phyloP scores from a whole-genome alignment of 2,329 filamentous ascomycete genomes.

The Stagonosporopsis chrysanthemi region DNA sequence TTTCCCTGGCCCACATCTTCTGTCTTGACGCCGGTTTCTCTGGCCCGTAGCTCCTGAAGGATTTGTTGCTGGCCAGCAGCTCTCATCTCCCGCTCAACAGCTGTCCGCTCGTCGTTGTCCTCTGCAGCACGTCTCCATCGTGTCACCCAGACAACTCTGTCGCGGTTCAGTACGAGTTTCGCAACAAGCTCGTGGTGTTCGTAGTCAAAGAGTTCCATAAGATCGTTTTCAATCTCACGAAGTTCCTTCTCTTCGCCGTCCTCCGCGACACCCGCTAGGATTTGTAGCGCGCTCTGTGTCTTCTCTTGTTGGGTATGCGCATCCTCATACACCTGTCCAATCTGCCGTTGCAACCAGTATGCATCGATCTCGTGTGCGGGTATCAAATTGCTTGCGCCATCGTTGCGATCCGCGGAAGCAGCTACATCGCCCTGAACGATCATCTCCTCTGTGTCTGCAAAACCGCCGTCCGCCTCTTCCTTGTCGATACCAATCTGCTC shows the following conservation, averaged over 20 bases:
- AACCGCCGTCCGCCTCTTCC: constrained; percentile 57
- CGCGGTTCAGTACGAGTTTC: constrained; percentile 87
- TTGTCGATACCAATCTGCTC: constrained; percentile 63
- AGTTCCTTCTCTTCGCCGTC: constrained; percentile 84
- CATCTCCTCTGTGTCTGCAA: constrained; percentile 74
- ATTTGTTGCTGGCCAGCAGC: constrained; percentile 87
- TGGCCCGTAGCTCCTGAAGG: constrained; percentile 84
- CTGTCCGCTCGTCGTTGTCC: constrained; percentile 73
- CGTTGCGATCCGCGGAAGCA: constrained; percentile 49
- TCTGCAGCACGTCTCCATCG: constrained; percentile 83
- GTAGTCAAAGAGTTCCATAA: constrained; percentile 98
- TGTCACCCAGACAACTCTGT: constrained; percentile 96
- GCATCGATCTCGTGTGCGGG: constrained; percentile 92
- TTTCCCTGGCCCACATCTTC: constrained; percentile 70
- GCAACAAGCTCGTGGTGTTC: constrained; percentile 93
- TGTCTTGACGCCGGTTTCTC: constrained; percentile 65
- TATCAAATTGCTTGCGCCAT: constrained; percentile 65
- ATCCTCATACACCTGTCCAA: constrained; percentile 86
- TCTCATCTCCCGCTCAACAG: constrained; percentile 88
- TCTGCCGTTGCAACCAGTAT: constrained; percentile 94
- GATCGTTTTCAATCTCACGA: constrained; percentile 94
- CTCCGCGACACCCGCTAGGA: constrained; percentile 77
- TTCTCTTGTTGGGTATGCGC: constrained; percentile 94
- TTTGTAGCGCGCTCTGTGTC: constrained; percentile 81
- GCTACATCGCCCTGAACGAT: constrained; percentile 75